Evolutionary conservation across 257 asterid species (phyloP), one percentile per base, ranked within the genome.

Genomic region (Fraxinus excelsior): DNA sequence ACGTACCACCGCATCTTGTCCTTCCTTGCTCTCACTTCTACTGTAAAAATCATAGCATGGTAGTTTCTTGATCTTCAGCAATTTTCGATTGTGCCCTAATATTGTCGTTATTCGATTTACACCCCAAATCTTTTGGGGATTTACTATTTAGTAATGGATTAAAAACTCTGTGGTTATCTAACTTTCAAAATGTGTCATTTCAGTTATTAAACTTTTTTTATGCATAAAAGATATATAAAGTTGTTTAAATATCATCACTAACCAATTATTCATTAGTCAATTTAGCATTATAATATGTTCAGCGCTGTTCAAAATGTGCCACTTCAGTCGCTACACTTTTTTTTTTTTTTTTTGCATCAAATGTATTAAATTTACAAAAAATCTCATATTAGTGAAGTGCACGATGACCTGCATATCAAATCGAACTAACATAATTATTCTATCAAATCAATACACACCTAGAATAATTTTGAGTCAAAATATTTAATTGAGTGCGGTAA

Each of bases 1-100:
- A 88, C 86, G 89, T 93, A 93, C 99, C 98, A 96, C 93, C 88
- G 87, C 98, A 95, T 93, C 87, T 78, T 81, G 79, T 68, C 72
- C 64, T 19, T 7, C 31, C 76, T 44, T n/a, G 71, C 58, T 60
- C 42, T 35, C 21, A n/a, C 32, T 65, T 4, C 18, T 26, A 77
- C 81, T 32, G 72, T 58, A n/a, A 21, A 67, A 67, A 56, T 72
- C 12, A 35, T 23, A 60, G 14, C 71, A 21, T 26, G 25, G 42
- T 5, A 0, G 14, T 42, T 40, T 26, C 73, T 42, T 31, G 28
- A 8, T 34, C 53, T 37, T 69, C 46, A 4, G 49, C 29, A 7
- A 18, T 19, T n/a, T 19, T 25, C 19, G 53, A 35, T 18, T n/a
- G 25, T 23, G 51, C 53, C 72, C 29, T 3, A 34, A 3, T 34